Conservation (phyloP, 2,329 filamentous ascomycete species). For the Aspergillus thermomutatus region DNA sequence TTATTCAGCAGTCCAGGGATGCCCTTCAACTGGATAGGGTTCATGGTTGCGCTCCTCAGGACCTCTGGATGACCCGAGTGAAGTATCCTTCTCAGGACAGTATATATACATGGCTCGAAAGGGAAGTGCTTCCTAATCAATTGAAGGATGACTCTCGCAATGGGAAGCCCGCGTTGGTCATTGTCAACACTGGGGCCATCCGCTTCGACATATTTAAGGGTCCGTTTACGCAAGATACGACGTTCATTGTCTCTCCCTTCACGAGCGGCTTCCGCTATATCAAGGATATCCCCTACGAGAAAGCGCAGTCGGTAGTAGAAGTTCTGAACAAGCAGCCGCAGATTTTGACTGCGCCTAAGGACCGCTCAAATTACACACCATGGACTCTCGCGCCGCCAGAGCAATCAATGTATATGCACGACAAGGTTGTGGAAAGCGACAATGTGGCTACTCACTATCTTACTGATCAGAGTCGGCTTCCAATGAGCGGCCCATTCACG, state of each 20-base stretch:
- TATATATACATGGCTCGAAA: slow-evolving; percentile 77
- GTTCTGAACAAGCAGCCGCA: slow-evolving; percentile 57
- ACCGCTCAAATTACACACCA: slow-evolving; percentile 14
- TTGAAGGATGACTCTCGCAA: slow-evolving; percentile 57
- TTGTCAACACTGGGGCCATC: slow-evolving; percentile 86
- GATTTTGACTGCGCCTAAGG: slow-evolving; percentile 36
- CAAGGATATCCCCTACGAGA: slow-evolving; percentile 73
- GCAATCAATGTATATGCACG: slow-evolving; percentile 32
- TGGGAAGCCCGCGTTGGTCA: slow-evolving; percentile 61
- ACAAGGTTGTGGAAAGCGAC: slow-evolving; percentile 18
- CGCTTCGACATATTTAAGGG: slow-evolving; percentile 96
- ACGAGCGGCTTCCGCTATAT: slow-evolving; percentile 73
- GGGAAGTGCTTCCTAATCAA: slow-evolving; percentile 68
- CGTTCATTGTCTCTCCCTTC: slow-evolving; percentile 85
- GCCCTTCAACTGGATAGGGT: slow-evolving; percentile 67
- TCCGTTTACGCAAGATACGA: slow-evolving; percentile 81
- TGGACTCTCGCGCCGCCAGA: slow-evolving; percentile 45
- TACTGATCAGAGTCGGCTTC: slow-evolving; percentile 29
- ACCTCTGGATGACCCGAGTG: slow-evolving; percentile 77
- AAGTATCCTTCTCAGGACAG: slow-evolving; percentile 70
- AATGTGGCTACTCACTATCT: slow-evolving; percentile 2
- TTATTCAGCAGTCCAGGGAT: slow-evolving; percentile 68
- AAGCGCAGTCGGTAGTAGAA: slow-evolving; percentile 65
- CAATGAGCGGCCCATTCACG: background rate
- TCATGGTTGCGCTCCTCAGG: slow-evolving; percentile 78